Percentiles rank a stretch among this genome's conserved stretches.
These are phyloP conservation scores for Tolypocladium cylindrosporum DNA, from an alignment of 2,329 filamentous ascomycete genomes.

Conservation along the genomic window DNA sequence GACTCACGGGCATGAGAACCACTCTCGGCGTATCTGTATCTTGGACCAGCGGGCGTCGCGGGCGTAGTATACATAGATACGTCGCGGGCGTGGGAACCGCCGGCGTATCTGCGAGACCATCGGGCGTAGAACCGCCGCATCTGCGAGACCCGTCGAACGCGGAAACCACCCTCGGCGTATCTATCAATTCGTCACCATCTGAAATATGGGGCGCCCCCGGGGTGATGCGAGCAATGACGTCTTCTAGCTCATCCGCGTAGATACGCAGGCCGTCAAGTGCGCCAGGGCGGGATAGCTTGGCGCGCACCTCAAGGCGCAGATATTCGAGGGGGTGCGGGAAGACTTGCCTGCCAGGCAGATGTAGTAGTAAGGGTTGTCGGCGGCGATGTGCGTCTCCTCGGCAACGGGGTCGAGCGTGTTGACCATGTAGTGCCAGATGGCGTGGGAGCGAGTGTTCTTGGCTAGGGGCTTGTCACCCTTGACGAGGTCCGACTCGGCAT, in stretches of 20 bases:
- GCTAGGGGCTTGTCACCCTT: slow-evolving; percentile 40
- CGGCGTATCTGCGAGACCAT: too few relatives aligned
- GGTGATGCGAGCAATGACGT: slow-evolving; percentile 75
- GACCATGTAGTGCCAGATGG: slow-evolving; percentile 91
- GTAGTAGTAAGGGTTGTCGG: slow-evolving; percentile 90
- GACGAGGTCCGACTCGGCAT: slow-evolving; percentile 50
- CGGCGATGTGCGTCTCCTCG: slow-evolving; percentile 69
- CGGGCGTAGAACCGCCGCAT: too few relatives aligned
- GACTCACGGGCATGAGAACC: too few relatives aligned
- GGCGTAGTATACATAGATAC: too few relatives aligned
- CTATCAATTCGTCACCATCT: too few relatives aligned
- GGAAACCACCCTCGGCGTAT: too few relatives aligned
- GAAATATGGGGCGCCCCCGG: too few relatives aligned
- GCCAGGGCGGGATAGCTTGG: slow-evolving; percentile 59
- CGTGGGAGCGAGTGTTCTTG: slow-evolving; percentile 56
- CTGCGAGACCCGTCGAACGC: too few relatives aligned
- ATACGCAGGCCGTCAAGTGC: slow-evolving; percentile 79
- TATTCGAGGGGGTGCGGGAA: slow-evolving; percentile 72
- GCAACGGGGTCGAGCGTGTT: slow-evolving; percentile 87
- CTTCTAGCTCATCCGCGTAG: slow-evolving; percentile 85
- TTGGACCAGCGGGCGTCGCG: too few relatives aligned
- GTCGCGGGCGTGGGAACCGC: too few relatives aligned
- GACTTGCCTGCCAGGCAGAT: slow-evolving; percentile 76
- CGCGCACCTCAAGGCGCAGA: slow-evolving; percentile 62
- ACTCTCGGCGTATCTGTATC: too few relatives aligned